Evolutionary conservation across 495 filamentous ascomycete species (phyloP), one percentile per base, ranked within the genome.

Genomic region (Platismatia glauca): DNA sequence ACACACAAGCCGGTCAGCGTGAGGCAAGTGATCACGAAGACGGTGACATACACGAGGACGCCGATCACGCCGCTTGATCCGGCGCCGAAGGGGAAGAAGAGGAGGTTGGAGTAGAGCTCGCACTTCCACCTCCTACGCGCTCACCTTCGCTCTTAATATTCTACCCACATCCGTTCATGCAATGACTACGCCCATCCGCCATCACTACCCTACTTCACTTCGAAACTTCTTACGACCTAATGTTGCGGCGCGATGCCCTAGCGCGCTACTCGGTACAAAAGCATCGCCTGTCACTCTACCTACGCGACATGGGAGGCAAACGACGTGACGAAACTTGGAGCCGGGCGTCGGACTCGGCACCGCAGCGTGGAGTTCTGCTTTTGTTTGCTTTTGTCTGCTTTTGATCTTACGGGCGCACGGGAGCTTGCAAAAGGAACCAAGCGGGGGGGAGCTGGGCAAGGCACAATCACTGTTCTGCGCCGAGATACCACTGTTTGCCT

Each of bases 1-100:
- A 67, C 59, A 24, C 58, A 67, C 31, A 73, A 71, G 44, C 56
- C 73, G 2, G 73, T 81, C 56, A 81, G 77, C 58, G 77, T 81
- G 16, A 69, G 72, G 37, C 77, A 80, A 65, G 75, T 81, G 20
- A 75, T 81, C 16, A 81, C 79, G 0, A 71, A 76, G 20, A 81
- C 79, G 1, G 74, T 81, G 7, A 80, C 68, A 57, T 70, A 70
- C 58, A 70, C 68, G 34, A 59, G 67, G 57, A 55, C 66, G 34
- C 66, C 66, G 9, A 57, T 68, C 13, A 66, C 66, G 3, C 66
- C 68, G 20, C 68, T 70, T 55, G 68, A 70, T 52, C 68, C 68
- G 5, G 66, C 68, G 22, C 68, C 68, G 11, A 70, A 68, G 38
- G 68, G 68, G 5, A 70, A 70, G 59, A 64, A 67, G 52, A 58